Conservation (phyloP, 2,329 filamentous ascomycete species). For the Nectriaceae sp. region DNA sequence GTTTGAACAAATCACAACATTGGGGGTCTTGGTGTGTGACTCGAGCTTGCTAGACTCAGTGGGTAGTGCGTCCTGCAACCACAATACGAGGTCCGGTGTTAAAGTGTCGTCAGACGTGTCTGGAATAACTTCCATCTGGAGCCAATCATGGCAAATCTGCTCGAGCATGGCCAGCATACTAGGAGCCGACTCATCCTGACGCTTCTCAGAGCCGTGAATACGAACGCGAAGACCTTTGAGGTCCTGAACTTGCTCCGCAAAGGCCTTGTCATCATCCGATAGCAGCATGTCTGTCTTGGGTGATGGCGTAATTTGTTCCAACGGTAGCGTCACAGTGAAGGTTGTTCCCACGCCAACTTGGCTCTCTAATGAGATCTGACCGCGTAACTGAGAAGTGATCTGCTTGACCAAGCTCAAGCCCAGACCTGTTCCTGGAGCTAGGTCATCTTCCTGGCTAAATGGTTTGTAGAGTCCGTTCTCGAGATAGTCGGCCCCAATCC, state of each 20-base stretch:
- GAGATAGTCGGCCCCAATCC: slow-evolving; percentile 65
- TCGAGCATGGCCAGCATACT: too few species aligned
- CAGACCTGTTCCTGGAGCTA: slow-evolving; percentile 63
- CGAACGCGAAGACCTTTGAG: slow-evolving; percentile 33
- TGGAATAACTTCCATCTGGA: slow-evolving; percentile 20
- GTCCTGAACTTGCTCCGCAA: slow-evolving; percentile 28
- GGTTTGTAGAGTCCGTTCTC: slow-evolving; percentile 61
- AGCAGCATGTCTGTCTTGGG: slow-evolving; percentile 5
- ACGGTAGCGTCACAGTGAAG: slow-evolving; percentile 34
- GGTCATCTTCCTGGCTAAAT: slow-evolving; percentile 63
- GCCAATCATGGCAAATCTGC: slow-evolving; percentile 12
- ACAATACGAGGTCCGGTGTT: too few species aligned
- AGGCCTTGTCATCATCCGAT: slow-evolving; percentile 29
- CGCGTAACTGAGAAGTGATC: slow-evolving; percentile 59
- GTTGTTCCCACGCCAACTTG: slow-evolving; percentile 38
- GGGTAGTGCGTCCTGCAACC: too few species aligned
- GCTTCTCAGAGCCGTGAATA: slow-evolving; percentile 4
- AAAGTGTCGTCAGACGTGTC: too few species aligned
- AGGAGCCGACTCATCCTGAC: too few species aligned
- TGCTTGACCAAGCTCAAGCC: slow-evolving; percentile 65
- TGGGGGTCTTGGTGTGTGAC: slow-evolving; percentile 13
- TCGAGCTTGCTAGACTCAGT: too few species aligned
- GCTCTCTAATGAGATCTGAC: slow-evolving; percentile 59
- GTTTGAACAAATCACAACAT: slow-evolving; percentile 37
- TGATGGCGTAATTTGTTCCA: slow-evolving; percentile 15